A percentile compares a stretch with the other conserved stretches of the same genome.
Conservation (phyloP, 306 rosid genomes). For the Arachis stenosperma region DNA sequence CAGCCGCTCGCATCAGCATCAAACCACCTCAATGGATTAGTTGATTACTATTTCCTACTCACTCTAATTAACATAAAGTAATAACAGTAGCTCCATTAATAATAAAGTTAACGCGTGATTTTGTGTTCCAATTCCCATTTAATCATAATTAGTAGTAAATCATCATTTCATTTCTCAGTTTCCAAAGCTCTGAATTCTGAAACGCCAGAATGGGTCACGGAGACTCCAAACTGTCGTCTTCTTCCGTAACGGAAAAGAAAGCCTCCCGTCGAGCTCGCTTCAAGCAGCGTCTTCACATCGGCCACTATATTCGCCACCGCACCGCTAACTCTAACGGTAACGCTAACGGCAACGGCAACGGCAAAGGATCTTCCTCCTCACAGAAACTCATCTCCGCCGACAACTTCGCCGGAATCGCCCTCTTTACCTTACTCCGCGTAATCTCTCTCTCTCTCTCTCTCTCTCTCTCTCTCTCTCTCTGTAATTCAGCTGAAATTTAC, state of each 20-base stretch:
- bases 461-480: neutral
- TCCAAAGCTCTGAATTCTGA: too few species aligned
- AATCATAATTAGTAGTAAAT: too few species aligned
- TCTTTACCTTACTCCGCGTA: conserved; percentile 67
- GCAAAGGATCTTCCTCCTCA: conserved; percentile 20
- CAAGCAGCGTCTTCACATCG: conserved; percentile 56
- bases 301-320: conserved; percentile 33
- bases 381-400: conserved; percentile 50
- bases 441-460: neutral
- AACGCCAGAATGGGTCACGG: conserved; percentile 58
- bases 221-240: conserved; percentile 48
- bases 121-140: too few species aligned
- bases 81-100: too few species aligned
- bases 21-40: too few species aligned
- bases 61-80: too few species aligned
- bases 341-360: neutral
- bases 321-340: too few species aligned
- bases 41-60: too few species aligned
- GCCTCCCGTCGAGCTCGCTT: conserved; percentile 58
- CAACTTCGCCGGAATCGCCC: conserved; percentile 82
- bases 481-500: too few species aligned
- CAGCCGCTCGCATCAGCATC: too few species aligned
- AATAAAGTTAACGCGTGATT: too few species aligned
- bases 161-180: too few species aligned
- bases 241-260: conserved; percentile 27